Base-by-base conservation (phyloP, 148 eudicot species). In the Silene uniflora region DNA sequence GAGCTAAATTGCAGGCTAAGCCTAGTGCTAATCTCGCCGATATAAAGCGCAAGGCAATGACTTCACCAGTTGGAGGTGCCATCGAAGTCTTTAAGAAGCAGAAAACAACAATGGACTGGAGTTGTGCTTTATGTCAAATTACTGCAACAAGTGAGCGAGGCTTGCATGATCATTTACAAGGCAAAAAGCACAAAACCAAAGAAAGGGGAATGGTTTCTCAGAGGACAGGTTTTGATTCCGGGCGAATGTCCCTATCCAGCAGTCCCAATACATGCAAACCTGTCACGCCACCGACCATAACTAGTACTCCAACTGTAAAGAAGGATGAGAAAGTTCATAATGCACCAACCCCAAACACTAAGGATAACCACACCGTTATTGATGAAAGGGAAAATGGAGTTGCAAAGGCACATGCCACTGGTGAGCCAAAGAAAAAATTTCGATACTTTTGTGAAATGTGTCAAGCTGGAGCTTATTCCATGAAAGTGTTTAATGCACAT, bases 171-270 rank as follows among this genome's bases (percentile, higher is more conserved):
- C 96, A 93, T 73, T 67, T 91, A 1, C 73, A 68, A 27, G 98
- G 98, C 13, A 91, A 85, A 78, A 91, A 80, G 75, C 96, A 93
- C 88, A 86, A 86, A 81, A 52, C 85, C 3, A 83, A 68, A 73
- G 86, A 79, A 83, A 86, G 80, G 61, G 79, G 76, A 54, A 62
- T 78, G 73, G 35, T 62, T 12, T 69, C 82, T 19, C 77, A 75
- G 42, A 80, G 71, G 60, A 78, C 67, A 5, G 88, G 87, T 24
- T 76, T 71, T 23, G 79, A 84, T 21, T 78, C 85, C 17, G 80
- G 86, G 59, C 76, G 83, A 22, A 80, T 75, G 22, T 80, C 85
- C 1, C 79, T 78, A 60, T 80, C 76, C 49, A 42, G 5, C 25
- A 62, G 55, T 42, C 16, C 47, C 32, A 18, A 55, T 7, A 49